Evolutionary conservation across 2,329 filamentous ascomycete genomes (phyloP).

Genomic region (Aspergillus tubingensis): DNA sequence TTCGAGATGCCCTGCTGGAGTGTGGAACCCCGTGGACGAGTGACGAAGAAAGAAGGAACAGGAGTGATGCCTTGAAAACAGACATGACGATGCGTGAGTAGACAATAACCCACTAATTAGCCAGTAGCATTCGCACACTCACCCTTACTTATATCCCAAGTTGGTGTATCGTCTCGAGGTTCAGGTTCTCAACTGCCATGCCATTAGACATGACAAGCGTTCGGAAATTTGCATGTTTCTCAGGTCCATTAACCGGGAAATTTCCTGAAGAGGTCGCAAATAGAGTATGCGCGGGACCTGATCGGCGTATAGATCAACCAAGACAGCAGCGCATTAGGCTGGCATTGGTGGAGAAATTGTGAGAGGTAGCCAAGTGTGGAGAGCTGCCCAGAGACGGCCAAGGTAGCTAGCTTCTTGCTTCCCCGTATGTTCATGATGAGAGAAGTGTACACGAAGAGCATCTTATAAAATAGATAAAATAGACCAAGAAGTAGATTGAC

Average conservation of each 20-base stretch:
- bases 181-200: background rate
- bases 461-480: too few species aligned
- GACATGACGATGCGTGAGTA: background rate
- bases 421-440: background rate
- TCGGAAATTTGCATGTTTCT: background rate
- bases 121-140: background rate
- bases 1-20: background rate
- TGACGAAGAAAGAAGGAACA: background rate
- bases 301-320: background rate
- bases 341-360: constrained; percentile 16
- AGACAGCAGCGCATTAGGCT: background rate
- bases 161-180: background rate
- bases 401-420: background rate
- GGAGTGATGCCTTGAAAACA: background rate
- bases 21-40: background rate
- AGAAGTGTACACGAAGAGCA: too few species aligned
- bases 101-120: background rate
- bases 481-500: too few species aligned
- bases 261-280: background rate
- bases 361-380: constrained; percentile 1
- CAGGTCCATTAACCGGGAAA: background rate
- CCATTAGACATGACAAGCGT: background rate
- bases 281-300: background rate
- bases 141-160: background rate
- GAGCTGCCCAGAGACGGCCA: background rate